Evolutionary conservation across 257 asterid species (phyloP).

Genomic region (Salvia hispanica): DNA sequence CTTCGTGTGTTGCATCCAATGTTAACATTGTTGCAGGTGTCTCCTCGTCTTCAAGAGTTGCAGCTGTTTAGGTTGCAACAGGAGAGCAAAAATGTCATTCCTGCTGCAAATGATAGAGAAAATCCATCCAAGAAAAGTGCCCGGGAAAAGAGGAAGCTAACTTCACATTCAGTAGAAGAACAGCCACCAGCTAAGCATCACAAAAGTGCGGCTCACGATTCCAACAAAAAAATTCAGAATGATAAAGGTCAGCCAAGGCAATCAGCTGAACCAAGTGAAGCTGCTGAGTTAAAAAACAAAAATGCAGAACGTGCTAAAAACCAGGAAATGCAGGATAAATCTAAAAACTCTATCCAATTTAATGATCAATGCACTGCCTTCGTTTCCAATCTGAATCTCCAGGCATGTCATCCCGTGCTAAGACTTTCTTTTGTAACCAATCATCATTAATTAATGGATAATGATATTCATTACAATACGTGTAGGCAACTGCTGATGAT

Average conservation of each 20-base stretch:
- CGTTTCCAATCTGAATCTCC: constrained; percentile 64
- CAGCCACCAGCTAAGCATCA: constrained; percentile 68
- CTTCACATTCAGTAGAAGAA: constrained; percentile 47
- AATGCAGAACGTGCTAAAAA: constrained; percentile 43
- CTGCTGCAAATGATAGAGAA: constrained; percentile 52
- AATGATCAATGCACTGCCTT: constrained; percentile 91
- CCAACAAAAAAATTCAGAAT: constrained; percentile 39
- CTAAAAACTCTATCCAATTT: constrained; percentile 52
- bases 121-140: constrained; percentile 44
- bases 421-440: constrained; percentile 14
- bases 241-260: constrained; percentile 43
- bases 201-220: constrained; percentile 52
- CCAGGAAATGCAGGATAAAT: constrained; percentile 44
- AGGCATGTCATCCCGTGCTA: constrained; percentile 50
- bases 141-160: constrained; percentile 81
- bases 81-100: constrained; percentile 57
- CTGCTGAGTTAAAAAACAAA: constrained; percentile 38
- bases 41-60: constrained; percentile 95
- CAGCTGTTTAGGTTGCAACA: constrained; percentile 71
- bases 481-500: constrained; percentile 71
- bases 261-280: constrained; percentile 44
- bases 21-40: constrained; percentile 54
- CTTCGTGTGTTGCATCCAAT: constrained; percentile 10
- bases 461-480: constrained; percentile 23
- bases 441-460: constrained; percentile 23